Conservation (phyloP, 179 eudicot genomes). For the Beta corolliflora region DNA sequence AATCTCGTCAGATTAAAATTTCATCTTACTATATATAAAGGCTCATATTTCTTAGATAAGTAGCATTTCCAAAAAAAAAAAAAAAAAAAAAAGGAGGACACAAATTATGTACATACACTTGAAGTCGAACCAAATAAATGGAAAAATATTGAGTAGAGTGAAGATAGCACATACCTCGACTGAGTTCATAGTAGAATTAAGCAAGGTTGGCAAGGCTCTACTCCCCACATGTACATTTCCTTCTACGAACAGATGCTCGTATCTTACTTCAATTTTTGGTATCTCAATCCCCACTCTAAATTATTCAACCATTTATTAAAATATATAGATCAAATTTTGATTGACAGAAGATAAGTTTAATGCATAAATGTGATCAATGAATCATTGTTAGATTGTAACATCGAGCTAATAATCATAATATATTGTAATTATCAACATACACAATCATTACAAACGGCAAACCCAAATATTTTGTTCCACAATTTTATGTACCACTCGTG, state of each 20-base stretch:
- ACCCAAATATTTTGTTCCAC: too few species aligned
- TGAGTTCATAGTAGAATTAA: slow-evolving; percentile 55
- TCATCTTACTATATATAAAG: too few species aligned
- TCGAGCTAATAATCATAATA: not conserved
- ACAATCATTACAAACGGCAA: not conserved
- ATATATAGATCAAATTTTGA: not conserved
- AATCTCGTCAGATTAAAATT: too few species aligned
- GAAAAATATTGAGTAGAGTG: not conserved
- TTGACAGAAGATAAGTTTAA: not conserved
- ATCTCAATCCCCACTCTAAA: slow-evolving; percentile 71
- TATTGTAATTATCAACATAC: not conserved
- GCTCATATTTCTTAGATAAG: too few species aligned
- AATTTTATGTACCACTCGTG: too few species aligned
- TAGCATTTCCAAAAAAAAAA: too few species aligned
- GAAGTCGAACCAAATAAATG: not conserved
- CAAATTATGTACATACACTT: not conserved
- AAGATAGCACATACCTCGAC: slow-evolving; percentile 52
- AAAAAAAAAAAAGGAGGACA: too few species aligned
- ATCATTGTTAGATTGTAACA: not conserved
- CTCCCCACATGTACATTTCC: slow-evolving; percentile 71
- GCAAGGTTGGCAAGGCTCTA: slow-evolving; percentile 79
- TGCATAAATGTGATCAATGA: not conserved
- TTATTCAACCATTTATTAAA: not conserved
- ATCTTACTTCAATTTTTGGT: slow-evolving; percentile 80
- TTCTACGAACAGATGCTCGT: slow-evolving; percentile 58